Evolutionary conservation across 208 protist species (phyloP), one percentile per base, ranked within the genome.

Genomic region (Leishmania arabica): DNA sequence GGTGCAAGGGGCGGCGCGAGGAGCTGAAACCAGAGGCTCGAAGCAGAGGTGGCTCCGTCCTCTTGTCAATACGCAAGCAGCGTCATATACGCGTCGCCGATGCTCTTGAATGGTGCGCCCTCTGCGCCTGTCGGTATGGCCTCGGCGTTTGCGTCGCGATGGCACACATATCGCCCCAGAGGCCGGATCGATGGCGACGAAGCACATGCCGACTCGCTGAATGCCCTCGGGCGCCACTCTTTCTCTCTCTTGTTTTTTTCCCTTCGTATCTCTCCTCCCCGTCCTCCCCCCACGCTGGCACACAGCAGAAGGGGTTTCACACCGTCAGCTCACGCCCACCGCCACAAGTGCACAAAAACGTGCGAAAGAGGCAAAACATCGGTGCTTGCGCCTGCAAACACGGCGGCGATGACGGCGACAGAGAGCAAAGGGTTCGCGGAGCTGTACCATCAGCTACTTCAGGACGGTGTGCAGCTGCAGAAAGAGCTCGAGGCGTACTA

Each of bases 401-500:
- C 27, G 24, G 53, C 68, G 31, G n/a, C 51, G 31, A 6, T n/a
- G 31, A n/a, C 58, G 17, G 77, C 47, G 1, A 37, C 27, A 11
- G 74, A 82, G 31, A 58, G 56, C 34, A 75, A 56, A 42, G 72
- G 71, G 3, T 60, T 84, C 4, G 77, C 76, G 1, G 74, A 82
- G 24, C 53, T 73, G 34, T 95, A 95, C 77, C 69, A 81, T 45
- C 83, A 90, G 17, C 81, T 93, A 1, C 51, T 93, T 0, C 58
- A 77, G 3, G 58, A 84, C 31, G 86, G 86, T 0, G 42, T 93
- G 2, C 66, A 68, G 40, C 80, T 95, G 49, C 90, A 97, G 74
- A 93, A 92, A 64, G 88, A 94, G 77, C 53, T 96, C 42, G 95
- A 97, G 78, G 87, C 82, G 51, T 95, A 93, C 79, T 97, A 95